Evolutionary conservation across 2,329 filamentous ascomycete species (phyloP).

Genomic region (Botrytis deweyae): DNA sequence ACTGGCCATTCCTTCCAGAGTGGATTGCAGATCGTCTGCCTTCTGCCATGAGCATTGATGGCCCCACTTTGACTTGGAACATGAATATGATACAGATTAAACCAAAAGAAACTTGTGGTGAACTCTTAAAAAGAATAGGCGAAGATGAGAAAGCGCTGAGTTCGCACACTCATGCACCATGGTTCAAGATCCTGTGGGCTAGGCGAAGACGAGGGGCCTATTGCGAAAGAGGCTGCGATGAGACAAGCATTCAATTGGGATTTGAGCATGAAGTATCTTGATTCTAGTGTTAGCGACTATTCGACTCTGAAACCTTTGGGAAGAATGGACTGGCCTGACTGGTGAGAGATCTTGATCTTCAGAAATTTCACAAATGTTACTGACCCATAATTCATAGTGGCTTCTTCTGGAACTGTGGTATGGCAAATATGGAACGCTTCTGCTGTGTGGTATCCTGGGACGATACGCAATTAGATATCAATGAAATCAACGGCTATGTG

Average conservation of each 20-base stretch:
- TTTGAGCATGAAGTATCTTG: neutral
- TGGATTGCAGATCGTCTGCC: neutral
- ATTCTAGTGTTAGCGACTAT: neutral
- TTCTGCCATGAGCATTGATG: neutral
- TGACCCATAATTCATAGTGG: neutral
- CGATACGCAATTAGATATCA: neutral
- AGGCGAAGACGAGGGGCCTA: neutral
- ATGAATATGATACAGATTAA: slow-evolving; percentile 5
- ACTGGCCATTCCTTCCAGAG: slow-evolving; percentile 10
- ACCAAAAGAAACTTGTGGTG: slow-evolving; percentile 2
- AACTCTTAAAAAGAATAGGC: neutral
- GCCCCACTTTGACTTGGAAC: slow-evolving; percentile 1
- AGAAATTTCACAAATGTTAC: neutral
- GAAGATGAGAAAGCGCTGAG: neutral
- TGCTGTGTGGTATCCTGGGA: neutral
- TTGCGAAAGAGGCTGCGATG: neutral
- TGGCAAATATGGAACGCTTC: neutral
- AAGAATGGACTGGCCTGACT: slow-evolving; percentile 8
- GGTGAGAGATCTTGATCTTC: neutral
- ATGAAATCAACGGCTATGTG: neutral
- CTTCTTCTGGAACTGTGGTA: slow-evolving; percentile 9
- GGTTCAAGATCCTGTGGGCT: neutral
- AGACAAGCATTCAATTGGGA: slow-evolving; percentile 2
- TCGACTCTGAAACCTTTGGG: neutral
- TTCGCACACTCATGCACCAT: slow-evolving; percentile 1